A percentile compares a stretch with the other conserved stretches of the same genome.
Evolutionary conservation across 441 rosid species (phyloP).

Genomic region (Eutrema salsugineum): DNA sequence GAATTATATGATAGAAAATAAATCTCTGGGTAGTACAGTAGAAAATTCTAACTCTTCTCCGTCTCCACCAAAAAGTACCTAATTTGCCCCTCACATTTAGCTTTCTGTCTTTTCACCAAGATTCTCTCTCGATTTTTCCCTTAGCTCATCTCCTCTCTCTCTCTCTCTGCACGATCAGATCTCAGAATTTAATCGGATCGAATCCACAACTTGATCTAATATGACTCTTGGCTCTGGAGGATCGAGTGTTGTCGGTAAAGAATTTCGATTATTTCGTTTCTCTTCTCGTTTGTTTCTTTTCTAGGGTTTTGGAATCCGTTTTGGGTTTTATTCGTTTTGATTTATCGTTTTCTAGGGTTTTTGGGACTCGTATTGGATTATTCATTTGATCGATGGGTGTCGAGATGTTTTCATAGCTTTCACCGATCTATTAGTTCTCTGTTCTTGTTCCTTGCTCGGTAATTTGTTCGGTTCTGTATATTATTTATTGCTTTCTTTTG

Average conservation of each 20-base stretch:
- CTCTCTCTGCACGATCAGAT: conserved; percentile 36
- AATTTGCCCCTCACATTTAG: conserved; percentile 25
- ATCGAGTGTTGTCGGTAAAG: conserved; percentile 93
- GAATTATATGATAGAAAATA: background rate
- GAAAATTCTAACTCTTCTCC: background rate
- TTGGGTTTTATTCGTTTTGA: conserved; percentile 7
- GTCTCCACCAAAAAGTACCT: background rate
- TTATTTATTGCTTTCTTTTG: too few relatives aligned
- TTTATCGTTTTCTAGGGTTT: background rate
- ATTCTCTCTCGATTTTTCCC: conserved; percentile 1
- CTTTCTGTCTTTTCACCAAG: conserved; percentile 14
- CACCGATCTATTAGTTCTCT: conserved; percentile 5
- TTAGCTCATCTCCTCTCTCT: background rate
- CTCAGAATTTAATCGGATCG: conserved; percentile 19
- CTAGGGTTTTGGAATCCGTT: conserved; percentile 20
- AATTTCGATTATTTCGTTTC: conserved; percentile 4
- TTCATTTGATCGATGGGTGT: background rate
- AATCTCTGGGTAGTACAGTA: background rate
- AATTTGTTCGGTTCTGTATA: background rate
- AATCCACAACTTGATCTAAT: conserved; percentile 24
- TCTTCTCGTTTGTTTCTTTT: background rate
- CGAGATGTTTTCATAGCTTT: background rate
- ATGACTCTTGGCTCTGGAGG: conserved; percentile 99
- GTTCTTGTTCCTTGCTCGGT: background rate
- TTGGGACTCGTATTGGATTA: background rate